Percentiles rank a stretch among this genome's conserved stretches.
These are phyloP conservation scores for Neurospora sp. DNA, from an alignment of 495 filamentous ascomycete species.

Conservation along the genomic window DNA sequence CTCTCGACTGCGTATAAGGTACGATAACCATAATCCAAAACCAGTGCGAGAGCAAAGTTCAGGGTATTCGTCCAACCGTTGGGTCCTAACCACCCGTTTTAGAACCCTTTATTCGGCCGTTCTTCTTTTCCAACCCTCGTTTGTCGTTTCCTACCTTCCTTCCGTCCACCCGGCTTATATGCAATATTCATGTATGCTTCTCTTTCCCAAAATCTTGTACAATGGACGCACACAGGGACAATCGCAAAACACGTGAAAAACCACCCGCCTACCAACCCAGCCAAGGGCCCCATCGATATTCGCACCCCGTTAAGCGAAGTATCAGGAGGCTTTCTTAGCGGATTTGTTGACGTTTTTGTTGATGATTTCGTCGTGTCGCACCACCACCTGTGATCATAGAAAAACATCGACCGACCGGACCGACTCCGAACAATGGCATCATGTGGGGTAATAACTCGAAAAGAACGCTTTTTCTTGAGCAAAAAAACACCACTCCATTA, in stretches of 20 bases:
- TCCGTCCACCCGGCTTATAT: neutral
- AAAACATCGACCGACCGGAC: neutral
- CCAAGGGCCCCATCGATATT: neutral
- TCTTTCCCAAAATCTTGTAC: neutral
- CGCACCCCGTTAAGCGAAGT: neutral
- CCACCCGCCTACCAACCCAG: neutral
- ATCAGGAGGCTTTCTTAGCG: neutral
- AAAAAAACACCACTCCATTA: neutral
- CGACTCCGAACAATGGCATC: neutral
- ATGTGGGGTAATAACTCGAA: neutral
- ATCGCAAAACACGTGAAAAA: neutral
- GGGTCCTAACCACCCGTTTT: neutral
- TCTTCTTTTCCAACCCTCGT: neutral
- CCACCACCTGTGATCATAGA: neutral
- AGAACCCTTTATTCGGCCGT: neutral
- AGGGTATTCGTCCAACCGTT: neutral
- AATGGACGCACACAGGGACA: neutral
- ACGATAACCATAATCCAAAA: neutral
- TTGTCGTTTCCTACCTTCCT: neutral
- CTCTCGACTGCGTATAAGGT: neutral
- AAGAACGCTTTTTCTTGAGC: neutral
- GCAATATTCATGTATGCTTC: slow-evolving; percentile 1
- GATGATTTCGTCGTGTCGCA: neutral
- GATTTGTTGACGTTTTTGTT: neutral
- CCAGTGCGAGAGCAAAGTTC: neutral